Evolutionary conservation across 345 rosid genomes (phyloP).

Genomic region (Dimocarpus longan): DNA sequence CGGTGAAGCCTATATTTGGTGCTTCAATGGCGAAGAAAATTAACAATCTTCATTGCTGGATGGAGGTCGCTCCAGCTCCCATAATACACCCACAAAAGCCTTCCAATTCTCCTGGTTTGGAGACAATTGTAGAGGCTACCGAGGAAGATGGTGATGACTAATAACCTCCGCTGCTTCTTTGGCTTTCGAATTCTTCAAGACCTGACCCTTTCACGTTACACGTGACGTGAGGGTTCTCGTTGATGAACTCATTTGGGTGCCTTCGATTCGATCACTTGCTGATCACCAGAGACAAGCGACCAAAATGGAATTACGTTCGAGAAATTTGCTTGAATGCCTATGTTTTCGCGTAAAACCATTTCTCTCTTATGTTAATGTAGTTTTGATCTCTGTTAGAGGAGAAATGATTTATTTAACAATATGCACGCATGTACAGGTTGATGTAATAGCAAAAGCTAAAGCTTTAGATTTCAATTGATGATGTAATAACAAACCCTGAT

Average conservation of each 20-base stretch:
- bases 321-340: not conserved
- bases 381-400: not conserved
- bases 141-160: slow-evolving; percentile 29
- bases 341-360: not conserved
- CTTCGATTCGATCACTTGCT: not conserved
- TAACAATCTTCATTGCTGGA: slow-evolving; percentile 25
- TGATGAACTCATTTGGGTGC: not conserved
- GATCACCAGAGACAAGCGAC: not conserved
- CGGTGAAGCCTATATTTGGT: not conserved
- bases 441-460: too few relatives aligned
- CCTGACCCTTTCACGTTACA: not conserved
- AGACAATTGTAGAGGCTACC: slow-evolving; percentile 40
- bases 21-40: slow-evolving; percentile 28
- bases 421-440: not conserved
- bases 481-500: too few relatives aligned
- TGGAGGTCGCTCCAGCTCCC: slow-evolving; percentile 53
- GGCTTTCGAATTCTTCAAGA: not conserved
- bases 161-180: not conserved
- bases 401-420: not conserved
- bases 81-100: slow-evolving; percentile 41
- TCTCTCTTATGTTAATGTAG: not conserved
- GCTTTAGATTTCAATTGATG: too few relatives aligned
- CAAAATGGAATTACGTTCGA: not conserved
- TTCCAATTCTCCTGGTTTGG: slow-evolving; percentile 46
- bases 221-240: not conserved